Evolutionary conservation across 345 rosid genomes (phyloP), one percentile per base, ranked within the genome.

Genomic region (Alliaria petiolata): DNA sequence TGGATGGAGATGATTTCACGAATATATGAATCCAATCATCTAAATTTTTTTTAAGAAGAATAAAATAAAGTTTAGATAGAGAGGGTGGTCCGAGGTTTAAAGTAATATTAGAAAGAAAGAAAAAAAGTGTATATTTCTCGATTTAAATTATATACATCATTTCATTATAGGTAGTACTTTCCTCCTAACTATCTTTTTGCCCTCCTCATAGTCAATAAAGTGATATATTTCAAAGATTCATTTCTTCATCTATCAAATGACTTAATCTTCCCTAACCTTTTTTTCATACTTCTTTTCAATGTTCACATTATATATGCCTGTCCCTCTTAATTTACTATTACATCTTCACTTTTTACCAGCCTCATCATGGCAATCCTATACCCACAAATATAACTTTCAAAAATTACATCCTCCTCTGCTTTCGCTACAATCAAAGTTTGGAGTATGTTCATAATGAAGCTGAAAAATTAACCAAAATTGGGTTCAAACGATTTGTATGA

Each of bases 161-260:
- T 38, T 30, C 35, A 67, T 12, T 60, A 11, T 51, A 33, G 7
- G 62, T 19, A 67, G 62, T 19, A 67, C 69, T 75, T 75, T 75
- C 34, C 57, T 60, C 74, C 69, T 67, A 75, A 75, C 74, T 52
- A 51, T 60, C 34, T 52, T 67, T n/a, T 52, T 11, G 12, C 12
- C 12, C n/a, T n/a, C 43, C 34, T 52, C 17, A 14, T 25, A 60
- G 74, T 75, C 62, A 52, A 67, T 22, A 67, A 75, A 61, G 73
- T 43, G 73, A 60, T 33, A 39, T 30, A 33, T 59, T 34, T 74
- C 61, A 51, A 67, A 59, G 57, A 51, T 74, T 33, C 78, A 74
- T 7, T 58, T 44, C 12, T 46, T 38, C 39, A 57, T 56, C 71
- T 63, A 26, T 44, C 3, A 56, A 11, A 33, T 15, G 67, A 63